Evolutionary conservation across 2,329 filamentous ascomycete species (phyloP).

Genomic region (Ascochyta koolunga): DNA sequence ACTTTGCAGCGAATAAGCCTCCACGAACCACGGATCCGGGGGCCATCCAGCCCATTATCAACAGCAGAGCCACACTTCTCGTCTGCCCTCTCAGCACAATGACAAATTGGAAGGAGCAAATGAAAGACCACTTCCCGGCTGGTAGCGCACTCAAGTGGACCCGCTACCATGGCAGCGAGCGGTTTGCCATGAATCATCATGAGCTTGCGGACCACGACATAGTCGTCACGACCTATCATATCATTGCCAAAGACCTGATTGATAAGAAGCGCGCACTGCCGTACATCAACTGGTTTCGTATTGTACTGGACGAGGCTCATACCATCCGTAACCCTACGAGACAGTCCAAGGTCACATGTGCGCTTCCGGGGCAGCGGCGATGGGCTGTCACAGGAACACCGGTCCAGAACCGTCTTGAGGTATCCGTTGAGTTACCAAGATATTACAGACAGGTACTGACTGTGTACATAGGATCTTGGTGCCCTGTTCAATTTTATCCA

Average conservation of each 20-base stretch:
- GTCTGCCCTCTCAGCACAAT: slow-evolving; percentile 90
- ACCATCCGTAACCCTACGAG: slow-evolving; percentile 87
- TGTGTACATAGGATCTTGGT: slow-evolving; percentile 67
- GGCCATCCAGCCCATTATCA: slow-evolving; percentile 53
- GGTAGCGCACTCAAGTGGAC: slow-evolving; percentile 68
- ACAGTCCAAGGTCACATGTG: slow-evolving; percentile 84
- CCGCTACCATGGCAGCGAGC: slow-evolving; percentile 83
- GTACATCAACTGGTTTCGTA: slow-evolving; percentile 87
- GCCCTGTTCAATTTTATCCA: slow-evolving; percentile 85
- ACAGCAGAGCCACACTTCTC: slow-evolving; percentile 80
- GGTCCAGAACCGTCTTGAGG: slow-evolving; percentile 83
- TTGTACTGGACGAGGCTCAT: slow-evolving; percentile 94
- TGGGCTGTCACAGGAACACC: slow-evolving; percentile 99
- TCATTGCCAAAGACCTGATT: slow-evolving; percentile 76
- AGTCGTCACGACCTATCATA: slow-evolving; percentile 92
- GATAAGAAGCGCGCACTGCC: slow-evolving; percentile 70
- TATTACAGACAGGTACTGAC: neutral
- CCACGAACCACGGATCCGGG: slow-evolving; percentile 4
- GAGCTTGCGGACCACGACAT: slow-evolving; percentile 78
- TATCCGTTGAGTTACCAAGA: slow-evolving; percentile 46
- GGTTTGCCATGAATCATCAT: slow-evolving; percentile 65
- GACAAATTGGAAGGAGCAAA: slow-evolving; percentile 93
- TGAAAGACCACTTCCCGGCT: slow-evolving; percentile 76
- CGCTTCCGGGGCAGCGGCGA: slow-evolving; percentile 76
- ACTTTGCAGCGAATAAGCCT: slow-evolving; percentile 65